Conservation (phyloP, 495 filamentous ascomycete species). For the Aspergillus sclerotioniger region DNA sequence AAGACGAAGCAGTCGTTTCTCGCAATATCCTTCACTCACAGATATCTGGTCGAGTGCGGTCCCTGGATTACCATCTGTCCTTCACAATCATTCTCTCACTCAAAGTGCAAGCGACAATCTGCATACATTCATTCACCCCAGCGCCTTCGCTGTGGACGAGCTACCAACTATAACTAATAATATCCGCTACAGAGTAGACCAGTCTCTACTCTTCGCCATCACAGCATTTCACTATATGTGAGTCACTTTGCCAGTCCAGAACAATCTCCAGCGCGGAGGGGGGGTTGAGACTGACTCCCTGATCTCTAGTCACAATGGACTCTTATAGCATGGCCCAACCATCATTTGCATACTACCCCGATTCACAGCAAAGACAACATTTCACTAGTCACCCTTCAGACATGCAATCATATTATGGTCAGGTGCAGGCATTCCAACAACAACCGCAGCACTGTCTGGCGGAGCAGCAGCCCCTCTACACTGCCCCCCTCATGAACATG, state of each 20-base stretch:
- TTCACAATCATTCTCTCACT: slow-evolving; percentile 22
- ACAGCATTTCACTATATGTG: slow-evolving; percentile 18
- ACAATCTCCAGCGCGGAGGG: neutral
- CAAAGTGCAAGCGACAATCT: slow-evolving; percentile 16
- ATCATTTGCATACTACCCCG: slow-evolving; percentile 87
- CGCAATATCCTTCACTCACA: neutral
- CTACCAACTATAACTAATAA: slow-evolving; percentile 23
- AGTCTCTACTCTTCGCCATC: slow-evolving; percentile 8
- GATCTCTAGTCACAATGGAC: slow-evolving; percentile 48
- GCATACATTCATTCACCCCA: slow-evolving; percentile 28
- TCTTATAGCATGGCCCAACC: too few species aligned
- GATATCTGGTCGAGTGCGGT: neutral
- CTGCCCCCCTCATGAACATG: slow-evolving; percentile 65
- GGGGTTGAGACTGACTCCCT: neutral
- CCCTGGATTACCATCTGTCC: slow-evolving; percentile 7
- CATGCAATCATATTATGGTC: slow-evolving; percentile 44
- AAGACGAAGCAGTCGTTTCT: slow-evolving; percentile 4
- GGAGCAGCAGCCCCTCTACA: slow-evolving; percentile 38
- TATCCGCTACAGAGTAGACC: slow-evolving; percentile 14
- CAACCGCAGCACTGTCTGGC: slow-evolving; percentile 33
- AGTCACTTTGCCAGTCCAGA: neutral
- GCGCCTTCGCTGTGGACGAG: slow-evolving; percentile 10
- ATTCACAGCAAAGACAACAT: slow-evolving; percentile 72
- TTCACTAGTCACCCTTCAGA: slow-evolving; percentile 72
- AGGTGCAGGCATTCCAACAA: slow-evolving; percentile 44